Percentiles rank a stretch among this genome's conserved stretches.
Evolutionary conservation across 257 asterid genomes (phyloP).

Genomic region (Rhazya stricta): DNA sequence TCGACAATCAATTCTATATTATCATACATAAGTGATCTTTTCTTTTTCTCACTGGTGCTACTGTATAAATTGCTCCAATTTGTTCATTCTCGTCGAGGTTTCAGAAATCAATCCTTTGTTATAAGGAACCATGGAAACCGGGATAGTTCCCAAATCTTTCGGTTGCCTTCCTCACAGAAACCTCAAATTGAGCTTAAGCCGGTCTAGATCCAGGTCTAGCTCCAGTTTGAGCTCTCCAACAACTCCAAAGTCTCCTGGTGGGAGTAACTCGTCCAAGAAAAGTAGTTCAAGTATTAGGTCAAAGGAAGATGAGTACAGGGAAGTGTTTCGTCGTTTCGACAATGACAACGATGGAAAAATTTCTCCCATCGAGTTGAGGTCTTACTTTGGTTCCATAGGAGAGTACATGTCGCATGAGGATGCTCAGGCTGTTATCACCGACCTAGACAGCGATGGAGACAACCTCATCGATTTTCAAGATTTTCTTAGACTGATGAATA

Average conservation of each 20-base stretch:
- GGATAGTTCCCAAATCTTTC: slow-evolving; percentile 25
- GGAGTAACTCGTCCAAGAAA: slow-evolving; percentile 8
- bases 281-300: slow-evolving; percentile 4
- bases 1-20: not conserved
- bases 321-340: slow-evolving; percentile 57
- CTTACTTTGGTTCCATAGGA: slow-evolving; percentile 43
- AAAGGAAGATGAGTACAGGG: slow-evolving; percentile 38
- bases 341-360: slow-evolving; percentile 49
- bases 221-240: slow-evolving; percentile 21
- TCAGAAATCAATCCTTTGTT: not conserved
- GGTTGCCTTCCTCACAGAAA: slow-evolving; percentile 25
- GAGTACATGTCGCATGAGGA: slow-evolving; percentile 56
- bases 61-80: slow-evolving; percentile 10
- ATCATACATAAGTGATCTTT: not conserved
- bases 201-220: slow-evolving; percentile 23
- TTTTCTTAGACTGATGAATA: slow-evolving; percentile 36
- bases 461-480: slow-evolving; percentile 35
- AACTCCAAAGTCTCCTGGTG: slow-evolving; percentile 24
- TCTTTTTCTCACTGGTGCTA: not conserved
- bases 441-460: slow-evolving; percentile 44
- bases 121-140: slow-evolving; percentile 20
- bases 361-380: slow-evolving; percentile 41
- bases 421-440: slow-evolving; percentile 33
- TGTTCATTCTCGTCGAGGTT: not conserved
- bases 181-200: slow-evolving; percentile 21